Evolutionary conservation across 768 basidiomycete genomes (phyloP), one percentile per base, ranked within the genome.

Genomic region (Vararia minispora): DNA sequence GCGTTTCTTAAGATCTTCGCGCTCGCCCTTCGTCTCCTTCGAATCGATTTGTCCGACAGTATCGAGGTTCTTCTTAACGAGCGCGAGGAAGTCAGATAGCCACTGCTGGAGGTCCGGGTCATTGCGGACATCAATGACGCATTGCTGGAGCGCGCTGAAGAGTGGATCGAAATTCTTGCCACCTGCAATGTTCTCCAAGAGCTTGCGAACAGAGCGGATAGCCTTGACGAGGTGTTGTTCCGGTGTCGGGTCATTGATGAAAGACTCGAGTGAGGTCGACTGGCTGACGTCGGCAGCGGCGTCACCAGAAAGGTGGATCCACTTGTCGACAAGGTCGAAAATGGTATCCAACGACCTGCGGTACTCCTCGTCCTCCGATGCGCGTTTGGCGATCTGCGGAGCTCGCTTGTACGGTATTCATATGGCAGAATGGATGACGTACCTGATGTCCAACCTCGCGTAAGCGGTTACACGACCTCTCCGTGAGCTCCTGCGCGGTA

Each of bases 221-320:
- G 74, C 76, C 27, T 66, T 63, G 32, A 68, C 59, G 20, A 81
- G 53, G 45, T 80, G 76, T 50, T 80, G 69, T 35, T 76, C 78
- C 3, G 69, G 63, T 1, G 78, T 74, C 13, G 75, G 69, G 35
- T 85, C 80, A 7, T 69, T 53, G 39, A 83, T 63, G 50, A 83
- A 69, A 2, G 64, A 63, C 11, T 69, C 63, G 25, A 84, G 61
- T 0, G 71, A 69, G 18, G 65, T 58, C 1, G 55, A 47, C 28
- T 63, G 52, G 39, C 68, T 63, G 28, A 66, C 56, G 35, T 61
- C 63, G 2, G 68, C 58, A 0, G 69, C 69, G 1, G 65, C 60
- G 33, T 77, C 71, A 24, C 77, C 59, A 0, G 69, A 62, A 27
- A 59, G 56, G 40, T 70, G 62, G 23, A 81, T 49, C 55, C 81